Percentiles rank a stretch among this genome's conserved stretches.
Evolutionary conservation across 1,284 basidiomycete genomes (phyloP).

Genomic region (Pholiota adiposa): DNA sequence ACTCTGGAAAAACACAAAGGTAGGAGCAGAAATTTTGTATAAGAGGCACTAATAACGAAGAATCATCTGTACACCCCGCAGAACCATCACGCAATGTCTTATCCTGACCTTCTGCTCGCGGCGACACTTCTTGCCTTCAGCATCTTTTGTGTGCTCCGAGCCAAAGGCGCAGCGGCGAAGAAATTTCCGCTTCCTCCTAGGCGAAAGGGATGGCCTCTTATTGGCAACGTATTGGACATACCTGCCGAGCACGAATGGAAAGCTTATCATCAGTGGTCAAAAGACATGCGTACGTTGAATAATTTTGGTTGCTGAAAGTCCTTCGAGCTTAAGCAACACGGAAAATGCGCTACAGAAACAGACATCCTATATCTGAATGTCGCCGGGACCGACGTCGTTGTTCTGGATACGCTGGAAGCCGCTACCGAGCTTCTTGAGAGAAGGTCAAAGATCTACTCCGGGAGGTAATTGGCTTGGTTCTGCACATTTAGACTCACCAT

Average conservation of each 20-base stretch:
- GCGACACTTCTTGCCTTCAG: too few relatives aligned
- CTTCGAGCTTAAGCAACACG: not conserved
- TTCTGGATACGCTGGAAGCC: slow-evolving; percentile 40
- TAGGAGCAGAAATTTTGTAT: too few relatives aligned
- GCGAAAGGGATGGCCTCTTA: slow-evolving; percentile 33
- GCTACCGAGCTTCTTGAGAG: slow-evolving; percentile 43
- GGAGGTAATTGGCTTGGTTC: not conserved
- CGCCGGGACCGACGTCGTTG: slow-evolving; percentile 37
- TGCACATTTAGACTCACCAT: not conserved
- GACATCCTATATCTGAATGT: slow-evolving; percentile 41
- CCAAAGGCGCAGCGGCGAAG: too few relatives aligned
- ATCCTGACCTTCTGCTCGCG: too few relatives aligned
- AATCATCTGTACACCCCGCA: too few relatives aligned
- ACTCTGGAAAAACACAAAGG: too few relatives aligned
- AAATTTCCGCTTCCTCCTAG: slow-evolving; percentile 39
- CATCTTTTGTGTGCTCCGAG: too few relatives aligned
- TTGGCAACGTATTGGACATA: slow-evolving; percentile 38
- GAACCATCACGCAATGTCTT: too few relatives aligned
- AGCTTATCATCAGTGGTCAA: slow-evolving; percentile 38
- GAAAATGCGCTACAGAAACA: slow-evolving; percentile 27
- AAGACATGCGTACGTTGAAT: slow-evolving; percentile 29
- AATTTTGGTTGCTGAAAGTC: too few relatives aligned
- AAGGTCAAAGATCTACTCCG: slow-evolving; percentile 42
- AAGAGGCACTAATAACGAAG: too few relatives aligned
- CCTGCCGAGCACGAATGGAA: slow-evolving; percentile 37